A percentile compares a stretch with the other conserved stretches of the same genome.
Evolutionary conservation across 345 rosid species (phyloP).

Genomic region (Bruguiera sexangula): DNA sequence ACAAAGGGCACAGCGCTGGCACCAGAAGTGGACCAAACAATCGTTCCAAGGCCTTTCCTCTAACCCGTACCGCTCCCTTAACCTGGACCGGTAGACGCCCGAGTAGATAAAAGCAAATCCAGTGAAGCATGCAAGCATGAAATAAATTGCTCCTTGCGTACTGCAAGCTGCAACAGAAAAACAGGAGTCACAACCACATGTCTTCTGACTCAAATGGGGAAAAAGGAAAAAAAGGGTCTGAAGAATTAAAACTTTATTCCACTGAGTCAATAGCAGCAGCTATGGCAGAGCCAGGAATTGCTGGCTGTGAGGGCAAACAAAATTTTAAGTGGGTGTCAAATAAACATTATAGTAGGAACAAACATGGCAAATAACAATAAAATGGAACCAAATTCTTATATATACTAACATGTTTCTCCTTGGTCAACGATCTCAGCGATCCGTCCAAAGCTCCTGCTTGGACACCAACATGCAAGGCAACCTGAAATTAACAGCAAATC

Average conservation of each 20-base stretch:
- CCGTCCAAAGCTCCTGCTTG: constrained; percentile 23
- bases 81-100: constrained; percentile 21
- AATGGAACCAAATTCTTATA: background rate
- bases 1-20: constrained; percentile 26
- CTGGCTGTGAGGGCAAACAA: too few species aligned
- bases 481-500: constrained; percentile 2
- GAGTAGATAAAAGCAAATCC: constrained; percentile 18
- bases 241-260: too few species aligned
- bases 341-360: too few species aligned
- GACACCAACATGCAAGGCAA: constrained; percentile 18
- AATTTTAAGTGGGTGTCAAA: too few species aligned
- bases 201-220: too few species aligned
- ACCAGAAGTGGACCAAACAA: constrained; percentile 19
- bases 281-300: too few species aligned
- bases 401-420: constrained; percentile 13
- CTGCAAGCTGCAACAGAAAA: constrained; percentile 26
- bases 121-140: background rate
- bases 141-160: constrained; percentile 21
- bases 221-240: too few species aligned
- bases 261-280: too few species aligned
- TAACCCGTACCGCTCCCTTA: constrained; percentile 24
- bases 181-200: too few species aligned
- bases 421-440: constrained; percentile 21
- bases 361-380: background rate
- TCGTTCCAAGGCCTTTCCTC: constrained; percentile 19